Evolutionary conservation across 345 rosid genomes (phyloP), one percentile per base, ranked within the genome.

Genomic region (Arabidopsis arenosa): DNA sequence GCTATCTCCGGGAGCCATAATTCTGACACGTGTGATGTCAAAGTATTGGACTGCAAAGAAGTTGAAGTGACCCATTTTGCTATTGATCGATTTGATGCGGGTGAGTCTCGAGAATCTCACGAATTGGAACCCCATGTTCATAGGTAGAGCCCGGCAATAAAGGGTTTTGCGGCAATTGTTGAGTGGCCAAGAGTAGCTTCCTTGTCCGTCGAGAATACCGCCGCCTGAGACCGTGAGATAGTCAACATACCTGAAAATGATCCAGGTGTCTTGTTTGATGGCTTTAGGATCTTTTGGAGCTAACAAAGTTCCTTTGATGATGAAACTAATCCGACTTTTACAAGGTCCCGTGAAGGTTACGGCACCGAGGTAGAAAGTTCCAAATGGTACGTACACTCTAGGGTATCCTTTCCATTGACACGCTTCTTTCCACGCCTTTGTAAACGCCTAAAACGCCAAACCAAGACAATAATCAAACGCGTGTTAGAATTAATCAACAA

Each of bases 61-160:
- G 70, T 74, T 68, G 66, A 79, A 14, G 48, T 79, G 82, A 0
- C 73, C 76, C 74, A 67, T 79, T 67, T 79, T 79, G 75, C 79
- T 79, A 65, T 79, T 79, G 41, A 74, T 11, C 1, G 82, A 79
- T 63, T 37, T 61, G 6, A 79, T 68, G 10, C 4, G 61, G 9
- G 1, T 39, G 7, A 79, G 11, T 35, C 47, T 73, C 14, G 82
- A 73, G 58, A 53, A 52, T n/a, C 43, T 79, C 54, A 74, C 82
- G 40, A 74, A 79, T 7, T 54, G 60, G 67, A 74, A 79, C 33
- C 55, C 79, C 3, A 79, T 36, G 71, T 61, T 73, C 80, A 77
- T 71, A 21, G 80, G 76, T 13, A 77, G 44, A 6, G 60, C 5
- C 0, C 47, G 44, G 11, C 76, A 77, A 6, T 30, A 57, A 11